Percentiles rank a stretch among this genome's conserved stretches.
phyloP scores from a whole-genome alignment of 495 filamentous ascomycete species.

The Cercophora scortea region DNA sequence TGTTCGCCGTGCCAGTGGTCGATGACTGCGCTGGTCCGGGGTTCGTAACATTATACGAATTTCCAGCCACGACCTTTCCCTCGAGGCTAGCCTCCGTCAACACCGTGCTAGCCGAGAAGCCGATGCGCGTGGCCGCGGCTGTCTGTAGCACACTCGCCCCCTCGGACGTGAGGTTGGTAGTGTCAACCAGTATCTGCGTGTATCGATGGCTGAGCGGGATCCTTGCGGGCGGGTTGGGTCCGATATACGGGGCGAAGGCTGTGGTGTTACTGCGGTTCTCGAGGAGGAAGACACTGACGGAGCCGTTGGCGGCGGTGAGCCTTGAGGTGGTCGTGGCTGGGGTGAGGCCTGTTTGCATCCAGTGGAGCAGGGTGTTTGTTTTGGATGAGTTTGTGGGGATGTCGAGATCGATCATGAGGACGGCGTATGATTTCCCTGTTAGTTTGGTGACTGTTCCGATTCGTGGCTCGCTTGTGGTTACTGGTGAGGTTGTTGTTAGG shows the following conservation, averaged over 20 bases:
- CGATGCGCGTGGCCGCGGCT: constrained; percentile 17
- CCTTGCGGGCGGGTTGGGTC: constrained; percentile 31
- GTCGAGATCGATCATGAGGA: constrained; percentile 38
- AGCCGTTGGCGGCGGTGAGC: constrained; percentile 21
- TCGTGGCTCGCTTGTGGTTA: constrained; percentile 12
- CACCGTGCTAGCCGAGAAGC: constrained; percentile 23
- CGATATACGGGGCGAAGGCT: constrained; percentile 24
- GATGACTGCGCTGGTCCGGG: constrained; percentile 20
- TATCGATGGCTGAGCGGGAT: constrained; percentile 36
- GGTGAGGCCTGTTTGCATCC: constrained; percentile 34
- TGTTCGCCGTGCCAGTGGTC: not conserved
- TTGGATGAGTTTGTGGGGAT: constrained; percentile 30
- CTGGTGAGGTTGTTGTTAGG: not conserved
- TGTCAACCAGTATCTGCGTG: constrained; percentile 33
- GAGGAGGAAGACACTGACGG: constrained; percentile 23
- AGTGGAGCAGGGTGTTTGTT: constrained; percentile 34
- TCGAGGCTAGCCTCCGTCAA: constrained; percentile 23
- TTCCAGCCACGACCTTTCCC: constrained; percentile 31
- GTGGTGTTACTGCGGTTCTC: constrained; percentile 17
- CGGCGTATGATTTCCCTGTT: constrained; percentile 25
- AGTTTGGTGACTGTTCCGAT: constrained; percentile 14
- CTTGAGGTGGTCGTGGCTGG: constrained; percentile 20
- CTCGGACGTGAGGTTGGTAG: constrained; percentile 17
- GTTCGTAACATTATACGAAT: constrained; percentile 39
- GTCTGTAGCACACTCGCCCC: constrained; percentile 14